phyloP scores from a whole-genome alignment of 257 asterid species.

The Solanum lignicaule region DNA sequence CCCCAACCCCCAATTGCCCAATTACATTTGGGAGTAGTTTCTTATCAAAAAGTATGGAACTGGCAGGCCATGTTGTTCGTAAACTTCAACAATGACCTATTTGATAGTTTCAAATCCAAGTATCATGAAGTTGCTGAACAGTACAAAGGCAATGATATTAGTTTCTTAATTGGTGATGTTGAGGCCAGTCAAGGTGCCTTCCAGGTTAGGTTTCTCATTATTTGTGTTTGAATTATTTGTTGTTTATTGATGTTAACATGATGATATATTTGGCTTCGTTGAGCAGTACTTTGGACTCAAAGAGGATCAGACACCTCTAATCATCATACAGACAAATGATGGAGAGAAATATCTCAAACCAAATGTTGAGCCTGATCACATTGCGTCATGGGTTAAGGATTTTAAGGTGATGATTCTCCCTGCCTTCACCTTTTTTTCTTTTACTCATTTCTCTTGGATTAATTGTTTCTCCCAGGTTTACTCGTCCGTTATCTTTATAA shows the following conservation, averaged over 20 bases:
- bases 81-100: conserved; percentile 41
- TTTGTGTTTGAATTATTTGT: not conserved
- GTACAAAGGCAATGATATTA: conserved; percentile 52
- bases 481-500: not conserved
- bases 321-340: conserved; percentile 57
- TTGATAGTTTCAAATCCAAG: conserved; percentile 61
- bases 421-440: not conserved
- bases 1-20: not conserved
- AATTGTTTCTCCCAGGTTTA: not conserved
- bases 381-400: conserved; percentile 70
- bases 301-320: conserved; percentile 74
- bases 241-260: conserved; percentile 1
- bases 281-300: conserved; percentile 82
- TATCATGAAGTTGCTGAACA: conserved; percentile 63
- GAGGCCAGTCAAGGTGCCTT: conserved; percentile 91
- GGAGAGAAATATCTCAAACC: conserved; percentile 65
- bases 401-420: conserved; percentile 43
- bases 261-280: conserved; percentile 4
- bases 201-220: conserved; percentile 45
- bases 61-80: conserved; percentile 80
- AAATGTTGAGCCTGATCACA: conserved; percentile 67
- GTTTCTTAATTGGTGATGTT: conserved; percentile 70
- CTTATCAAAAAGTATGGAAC: not conserved
- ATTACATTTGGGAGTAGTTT: not conserved
- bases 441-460: not conserved